phyloP scores from a whole-genome alignment of 169 alveolate species.

The Plasmodium gonderi region DNA sequence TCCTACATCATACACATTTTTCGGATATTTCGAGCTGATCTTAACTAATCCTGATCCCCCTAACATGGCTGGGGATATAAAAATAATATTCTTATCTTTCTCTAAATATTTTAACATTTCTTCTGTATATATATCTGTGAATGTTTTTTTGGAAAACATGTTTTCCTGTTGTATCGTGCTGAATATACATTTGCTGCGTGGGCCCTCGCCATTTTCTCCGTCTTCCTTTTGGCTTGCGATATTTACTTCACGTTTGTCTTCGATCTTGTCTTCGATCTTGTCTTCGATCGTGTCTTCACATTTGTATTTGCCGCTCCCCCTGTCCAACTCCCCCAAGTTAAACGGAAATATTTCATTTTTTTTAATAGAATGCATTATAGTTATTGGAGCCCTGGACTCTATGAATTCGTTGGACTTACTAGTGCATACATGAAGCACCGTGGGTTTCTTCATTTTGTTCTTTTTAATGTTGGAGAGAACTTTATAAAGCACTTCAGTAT shows the following conservation, averaged over 20 bases:
- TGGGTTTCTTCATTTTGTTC: slow-evolving; percentile 72
- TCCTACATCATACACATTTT: slow-evolving; percentile 90
- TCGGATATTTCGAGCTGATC: slow-evolving; percentile 80
- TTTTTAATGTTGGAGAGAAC: slow-evolving; percentile 64
- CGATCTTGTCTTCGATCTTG: not conserved
- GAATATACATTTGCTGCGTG: not conserved
- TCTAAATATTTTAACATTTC: slow-evolving; percentile 81
- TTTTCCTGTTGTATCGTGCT: not conserved
- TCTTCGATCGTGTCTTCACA: not conserved
- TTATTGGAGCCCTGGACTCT: slow-evolving; percentile 81
- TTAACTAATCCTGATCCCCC: slow-evolving; percentile 88
- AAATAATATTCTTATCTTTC: slow-evolving; percentile 77
- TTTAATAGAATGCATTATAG: slow-evolving; percentile 82
- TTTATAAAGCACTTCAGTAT: slow-evolving; percentile 76
- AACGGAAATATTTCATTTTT: slow-evolving; percentile 46
- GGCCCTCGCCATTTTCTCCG: not conserved
- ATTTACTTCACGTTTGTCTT: not conserved
- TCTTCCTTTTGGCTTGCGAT: not conserved
- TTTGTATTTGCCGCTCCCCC: not conserved
- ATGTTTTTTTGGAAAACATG: slow-evolving; percentile 63
- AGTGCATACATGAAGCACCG: slow-evolving; percentile 84
- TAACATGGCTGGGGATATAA: slow-evolving; percentile 90
- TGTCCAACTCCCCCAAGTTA: not conserved
- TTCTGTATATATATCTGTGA: slow-evolving; percentile 81
- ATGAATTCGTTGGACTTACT: slow-evolving; percentile 86